Base-by-base conservation (phyloP, 306 rosid genomes). In the Ormosia semicastrata region DNA sequence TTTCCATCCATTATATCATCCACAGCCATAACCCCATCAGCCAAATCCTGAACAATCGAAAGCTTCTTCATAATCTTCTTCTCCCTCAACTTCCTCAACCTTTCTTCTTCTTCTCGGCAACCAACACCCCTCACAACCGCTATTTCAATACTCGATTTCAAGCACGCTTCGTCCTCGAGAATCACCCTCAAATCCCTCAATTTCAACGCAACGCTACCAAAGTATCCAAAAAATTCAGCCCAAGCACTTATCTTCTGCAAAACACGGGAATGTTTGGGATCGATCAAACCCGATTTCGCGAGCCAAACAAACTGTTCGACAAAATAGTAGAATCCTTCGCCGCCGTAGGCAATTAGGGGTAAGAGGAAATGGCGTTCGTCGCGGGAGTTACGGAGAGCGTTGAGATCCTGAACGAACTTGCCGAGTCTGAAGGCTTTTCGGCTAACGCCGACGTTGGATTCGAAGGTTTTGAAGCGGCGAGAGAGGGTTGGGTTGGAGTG, bases 351-450 rank as follows among this genome's bases (percentile, higher is more conserved):
- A 43, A 93, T 66, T 14, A 92, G 0, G 0, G 91, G 59, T 0
- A 80, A 77, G 75, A 78, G 24, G 3, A 87, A 40, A 0, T 88
- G 86, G 39, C 46, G 74, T 3, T 34, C 89, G 8, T 69, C 75
- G n/a, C 74, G 87, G 8, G 91, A 37, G 72, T 24, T 80, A 49
- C 90, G 57, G 1, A 95, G 74, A 10, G 97, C 92, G 91, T 95
- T 93, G 49, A 95, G 77, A 85, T 93, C 94, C 63, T 95, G 98
- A 64, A 95, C 87, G 82, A 95, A 95, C 65, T 95, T 95, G 0
- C 98, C 97, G 66, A 95, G 93, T 24, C 98, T 46, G 88, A 95
- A 93, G 85, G 99, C 95, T 14, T 95, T 95, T 7, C 99, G 97
- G 60, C 94, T 93, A 1, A 95, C 81, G 7, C 98, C 98, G 18